These are phyloP conservation scores for Pseudogymnoascus sp. DNA, from an alignment of 2,329 filamentous ascomycete genomes.

Conservation along the genomic window DNA sequence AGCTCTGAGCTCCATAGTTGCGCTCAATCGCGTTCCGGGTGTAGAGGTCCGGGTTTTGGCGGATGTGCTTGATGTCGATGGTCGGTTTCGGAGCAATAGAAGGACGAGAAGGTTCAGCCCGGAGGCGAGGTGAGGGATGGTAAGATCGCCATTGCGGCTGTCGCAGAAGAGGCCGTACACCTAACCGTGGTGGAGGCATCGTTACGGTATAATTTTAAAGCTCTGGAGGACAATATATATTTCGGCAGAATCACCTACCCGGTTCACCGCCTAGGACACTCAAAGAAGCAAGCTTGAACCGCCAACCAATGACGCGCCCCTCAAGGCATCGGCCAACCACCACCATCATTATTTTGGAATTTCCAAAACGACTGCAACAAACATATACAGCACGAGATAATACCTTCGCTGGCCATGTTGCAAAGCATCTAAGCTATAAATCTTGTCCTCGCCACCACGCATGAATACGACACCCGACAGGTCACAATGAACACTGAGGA, in stretches of 20 bases:
- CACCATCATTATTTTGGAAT: constrained; percentile 3
- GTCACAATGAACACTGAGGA: constrained; percentile 52
- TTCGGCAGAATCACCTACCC: not conserved
- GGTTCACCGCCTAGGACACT: not conserved
- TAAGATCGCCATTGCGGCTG: constrained; percentile 14
- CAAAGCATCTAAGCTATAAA: constrained; percentile 22
- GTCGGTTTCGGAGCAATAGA: constrained; percentile 69
- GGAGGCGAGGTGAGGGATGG: constrained; percentile 18
- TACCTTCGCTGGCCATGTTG: constrained; percentile 9
- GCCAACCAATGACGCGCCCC: constrained; percentile 1
- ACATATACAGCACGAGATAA: not conserved
- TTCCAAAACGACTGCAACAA: not conserved
- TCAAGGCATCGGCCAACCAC: constrained; percentile 1
- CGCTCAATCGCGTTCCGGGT: constrained; percentile 74
- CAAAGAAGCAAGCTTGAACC: not conserved
- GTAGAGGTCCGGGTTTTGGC: constrained; percentile 72
- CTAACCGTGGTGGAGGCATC: not conserved
- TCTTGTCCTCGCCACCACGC: constrained; percentile 31
- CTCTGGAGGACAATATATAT: not conserved
- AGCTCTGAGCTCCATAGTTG: constrained; percentile 60
- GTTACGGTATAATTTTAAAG: constrained; percentile 2
- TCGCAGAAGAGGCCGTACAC: not conserved
- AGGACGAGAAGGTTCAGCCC: constrained; percentile 33
- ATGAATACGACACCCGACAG: constrained; percentile 6
- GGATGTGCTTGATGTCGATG: constrained; percentile 84